Percentiles rank a stretch among this genome's conserved stretches.
Evolutionary conservation across 768 basidiomycete genomes (phyloP).

Genomic region (Auricularia sp.): DNA sequence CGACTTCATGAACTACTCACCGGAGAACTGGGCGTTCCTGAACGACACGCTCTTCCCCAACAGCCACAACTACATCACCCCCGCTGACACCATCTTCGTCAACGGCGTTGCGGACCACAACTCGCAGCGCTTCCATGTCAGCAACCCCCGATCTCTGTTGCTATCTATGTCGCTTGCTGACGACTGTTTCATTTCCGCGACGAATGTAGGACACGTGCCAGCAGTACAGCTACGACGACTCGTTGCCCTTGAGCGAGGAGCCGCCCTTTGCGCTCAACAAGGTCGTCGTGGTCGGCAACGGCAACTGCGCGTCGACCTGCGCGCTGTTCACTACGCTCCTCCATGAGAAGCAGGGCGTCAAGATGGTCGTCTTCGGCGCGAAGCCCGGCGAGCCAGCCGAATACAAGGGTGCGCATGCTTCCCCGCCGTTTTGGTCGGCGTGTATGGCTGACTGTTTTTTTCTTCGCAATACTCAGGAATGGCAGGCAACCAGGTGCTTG

Average conservation of each 20-base stretch:
- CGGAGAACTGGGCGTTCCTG: constrained; percentile 42
- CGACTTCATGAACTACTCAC: constrained; percentile 32
- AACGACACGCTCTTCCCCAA: constrained; percentile 33
- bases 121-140: constrained; percentile 39
- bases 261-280: constrained; percentile 40
- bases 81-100: constrained; percentile 30
- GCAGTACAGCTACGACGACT: not conserved
- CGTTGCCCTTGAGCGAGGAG: constrained; percentile 27
- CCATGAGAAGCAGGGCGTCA: constrained; percentile 43
- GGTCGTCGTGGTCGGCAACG: constrained; percentile 15
- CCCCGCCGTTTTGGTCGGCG: too few species aligned
- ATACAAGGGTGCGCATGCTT: constrained; percentile 17
- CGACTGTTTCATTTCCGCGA: not conserved
- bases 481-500: constrained; percentile 6
- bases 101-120: constrained; percentile 36
- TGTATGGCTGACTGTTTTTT: too few species aligned
- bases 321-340: constrained; percentile 55
- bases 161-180: constrained; percentile 25
- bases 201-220: constrained; percentile 9
- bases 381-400: constrained; percentile 40
- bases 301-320: constrained; percentile 47
- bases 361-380: constrained; percentile 47
- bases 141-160: constrained; percentile 8
- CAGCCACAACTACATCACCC: constrained; percentile 35
- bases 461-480: constrained; percentile 11